phyloP scores from a whole-genome alignment of 805 yeast genomes.

The Starmerella gropengiesseri region DNA sequence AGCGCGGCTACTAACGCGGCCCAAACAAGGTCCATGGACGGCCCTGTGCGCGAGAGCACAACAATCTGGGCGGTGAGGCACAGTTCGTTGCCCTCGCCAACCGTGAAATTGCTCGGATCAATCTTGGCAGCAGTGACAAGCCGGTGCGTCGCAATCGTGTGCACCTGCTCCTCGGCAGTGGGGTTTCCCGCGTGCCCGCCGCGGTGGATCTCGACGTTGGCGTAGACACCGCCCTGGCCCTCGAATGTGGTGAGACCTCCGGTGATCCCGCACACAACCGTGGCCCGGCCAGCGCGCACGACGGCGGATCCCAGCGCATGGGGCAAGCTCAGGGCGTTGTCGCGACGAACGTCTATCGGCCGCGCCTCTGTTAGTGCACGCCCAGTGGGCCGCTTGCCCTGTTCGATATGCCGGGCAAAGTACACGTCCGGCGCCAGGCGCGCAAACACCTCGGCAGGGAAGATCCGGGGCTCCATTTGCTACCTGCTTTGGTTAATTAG shows the following conservation, averaged over 20 bases:
- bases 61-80: constrained; percentile 63
- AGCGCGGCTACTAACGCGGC: constrained; percentile 56
- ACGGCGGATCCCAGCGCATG: constrained; percentile 55
- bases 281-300: constrained; percentile 58
- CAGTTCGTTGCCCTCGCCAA: constrained; percentile 32
- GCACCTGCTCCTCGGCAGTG: constrained; percentile 70
- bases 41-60: constrained; percentile 73
- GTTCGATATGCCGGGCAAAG: constrained; percentile 62
- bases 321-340: constrained; percentile 15
- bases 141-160: constrained; percentile 57
- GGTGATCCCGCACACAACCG: constrained; percentile 59
- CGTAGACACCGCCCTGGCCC: constrained; percentile 44
- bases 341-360: constrained; percentile 34
- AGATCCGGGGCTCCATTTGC: constrained; percentile 42
- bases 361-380: constrained; percentile 66
- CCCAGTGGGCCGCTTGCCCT: constrained; percentile 63
- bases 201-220: constrained; percentile 63
- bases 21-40: constrained; percentile 68
- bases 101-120: constrained; percentile 31
- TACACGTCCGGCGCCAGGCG: constrained; percentile 78
- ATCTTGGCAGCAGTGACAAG: constrained; percentile 47
- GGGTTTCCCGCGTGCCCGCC: constrained; percentile 68
- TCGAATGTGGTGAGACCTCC: constrained; percentile 48
- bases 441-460: constrained; percentile 74
- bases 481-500: no score